phyloP scores from a whole-genome alignment of 352 stramenopile genomes.

The Phytophthora brassicae region DNA sequence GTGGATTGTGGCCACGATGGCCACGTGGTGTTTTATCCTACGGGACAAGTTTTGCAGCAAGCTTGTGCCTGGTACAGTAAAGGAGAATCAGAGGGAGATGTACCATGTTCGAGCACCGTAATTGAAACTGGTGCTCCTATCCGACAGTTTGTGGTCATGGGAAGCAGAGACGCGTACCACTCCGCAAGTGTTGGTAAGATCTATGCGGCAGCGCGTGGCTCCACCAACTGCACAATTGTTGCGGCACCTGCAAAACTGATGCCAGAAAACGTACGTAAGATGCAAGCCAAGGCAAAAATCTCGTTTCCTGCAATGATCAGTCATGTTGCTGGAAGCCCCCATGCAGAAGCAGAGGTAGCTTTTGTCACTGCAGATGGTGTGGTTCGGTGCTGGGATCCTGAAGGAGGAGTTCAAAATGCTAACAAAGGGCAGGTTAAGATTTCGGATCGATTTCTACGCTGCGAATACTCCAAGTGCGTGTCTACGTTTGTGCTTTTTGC shows the following conservation, averaged over 20 bases:
- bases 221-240: constrained; percentile 43
- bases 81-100: constrained; percentile 18
- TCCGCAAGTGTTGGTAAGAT: constrained; percentile 33
- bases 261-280: constrained; percentile 21
- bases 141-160: constrained; percentile 64
- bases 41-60: constrained; percentile 65
- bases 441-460: constrained; percentile 50
- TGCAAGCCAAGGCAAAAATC: constrained; percentile 49
- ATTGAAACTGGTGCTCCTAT: constrained; percentile 61
- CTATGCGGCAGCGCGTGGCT: constrained; percentile 45
- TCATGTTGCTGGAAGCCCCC: constrained; percentile 65
- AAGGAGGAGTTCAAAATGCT: constrained; percentile 42
- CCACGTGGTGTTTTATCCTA: constrained; percentile 71
- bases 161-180: constrained; percentile 42
- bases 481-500: not conserved
- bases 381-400: constrained; percentile 54
- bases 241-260: constrained; percentile 26
- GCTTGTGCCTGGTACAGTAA: constrained; percentile 52
- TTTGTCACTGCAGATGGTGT: constrained; percentile 52
- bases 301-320: constrained; percentile 58
- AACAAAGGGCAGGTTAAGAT: constrained; percentile 18
- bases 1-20: constrained; percentile 27
- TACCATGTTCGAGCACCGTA: constrained; percentile 34
- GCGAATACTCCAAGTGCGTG: constrained; percentile 73
- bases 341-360: constrained; percentile 58